Evolutionary conservation across 441 rosid genomes (phyloP).

Genomic region (Pelargonium cotyledonis): DNA sequence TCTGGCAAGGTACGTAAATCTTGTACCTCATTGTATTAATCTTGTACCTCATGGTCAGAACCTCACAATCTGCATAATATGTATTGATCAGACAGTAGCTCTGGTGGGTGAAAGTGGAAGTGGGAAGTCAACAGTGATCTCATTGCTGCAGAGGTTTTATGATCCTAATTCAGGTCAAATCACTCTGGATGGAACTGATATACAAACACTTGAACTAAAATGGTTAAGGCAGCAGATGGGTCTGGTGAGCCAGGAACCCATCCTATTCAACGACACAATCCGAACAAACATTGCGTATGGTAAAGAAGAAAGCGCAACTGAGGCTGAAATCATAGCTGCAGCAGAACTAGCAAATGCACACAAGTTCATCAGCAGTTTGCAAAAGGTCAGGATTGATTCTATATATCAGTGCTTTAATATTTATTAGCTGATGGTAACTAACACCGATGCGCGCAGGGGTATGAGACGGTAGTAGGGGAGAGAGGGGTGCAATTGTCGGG

Average conservation of each 20-base stretch:
- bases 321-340: slow-evolving; percentile 53
- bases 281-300: slow-evolving; percentile 70
- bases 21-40: neutral
- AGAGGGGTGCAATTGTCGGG: slow-evolving; percentile 70
- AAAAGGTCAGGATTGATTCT: slow-evolving; percentile 33
- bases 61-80: neutral
- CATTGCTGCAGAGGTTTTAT: slow-evolving; percentile 72
- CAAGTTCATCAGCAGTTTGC: slow-evolving; percentile 59
- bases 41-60: neutral
- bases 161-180: slow-evolving; percentile 64
- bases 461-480: slow-evolving; percentile 57
- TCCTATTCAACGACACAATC: slow-evolving; percentile 66
- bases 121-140: slow-evolving; percentile 66
- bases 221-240: slow-evolving; percentile 84
- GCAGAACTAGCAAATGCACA: slow-evolving; percentile 76
- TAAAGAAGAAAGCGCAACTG: slow-evolving; percentile 49
- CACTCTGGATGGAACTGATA: slow-evolving; percentile 64
- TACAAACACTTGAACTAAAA: slow-evolving; percentile 42
- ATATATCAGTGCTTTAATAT: neutral
- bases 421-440: too few species aligned
- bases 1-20: slow-evolving; percentile 49
- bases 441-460: slow-evolving; percentile 37
- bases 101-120: slow-evolving; percentile 90
- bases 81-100: slow-evolving; percentile 56
- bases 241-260: slow-evolving; percentile 70